These are phyloP conservation scores for Leccinum pellstonianum DNA, from an alignment of 768 basidiomycete species.

Conservation along the genomic window DNA sequence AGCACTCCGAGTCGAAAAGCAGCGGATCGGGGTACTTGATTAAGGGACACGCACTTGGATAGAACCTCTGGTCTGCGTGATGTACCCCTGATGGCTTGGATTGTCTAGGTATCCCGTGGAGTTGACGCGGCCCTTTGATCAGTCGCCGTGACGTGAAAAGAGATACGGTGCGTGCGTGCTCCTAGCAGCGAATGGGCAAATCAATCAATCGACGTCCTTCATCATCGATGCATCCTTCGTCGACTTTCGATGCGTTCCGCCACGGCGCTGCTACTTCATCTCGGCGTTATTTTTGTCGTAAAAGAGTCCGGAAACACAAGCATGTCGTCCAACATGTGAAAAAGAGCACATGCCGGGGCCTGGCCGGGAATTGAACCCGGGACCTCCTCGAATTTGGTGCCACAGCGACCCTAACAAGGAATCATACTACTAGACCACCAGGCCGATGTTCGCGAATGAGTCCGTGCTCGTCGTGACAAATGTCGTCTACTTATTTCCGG, in stretches of 20 bases:
- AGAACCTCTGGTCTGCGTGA: conserved; percentile 22
- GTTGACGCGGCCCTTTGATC: conserved; percentile 40
- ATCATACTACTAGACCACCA: conserved; percentile 67
- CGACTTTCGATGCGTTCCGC: conserved; percentile 10
- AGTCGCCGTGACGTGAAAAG: conserved; percentile 43
- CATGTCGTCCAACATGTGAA: neutral
- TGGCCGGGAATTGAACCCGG: conserved; percentile 87
- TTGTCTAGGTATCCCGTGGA: conserved; percentile 23
- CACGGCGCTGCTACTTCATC: conserved; percentile 26
- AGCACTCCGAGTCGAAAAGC: conserved; percentile 5
- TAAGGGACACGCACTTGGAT: conserved; percentile 11
- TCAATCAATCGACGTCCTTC: conserved; percentile 24
- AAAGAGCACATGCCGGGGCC: conserved; percentile 38
- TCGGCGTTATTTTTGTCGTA: conserved; percentile 32
- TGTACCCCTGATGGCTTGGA: conserved; percentile 37
- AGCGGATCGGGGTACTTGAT: conserved; percentile 14
- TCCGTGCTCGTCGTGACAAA: neutral
- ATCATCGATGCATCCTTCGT: conserved; percentile 13
- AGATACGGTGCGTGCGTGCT: conserved; percentile 31
- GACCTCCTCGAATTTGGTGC: conserved; percentile 59
- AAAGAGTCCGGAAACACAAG: conserved; percentile 8
- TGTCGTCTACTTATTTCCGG: neutral
- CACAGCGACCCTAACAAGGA: conserved; percentile 51
- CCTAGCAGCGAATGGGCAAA: conserved; percentile 12
- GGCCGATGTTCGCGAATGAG: conserved; percentile 31